Percentiles rank a stretch among this genome's conserved stretches.
Conservation (phyloP, 73 alveolate genomes). For the Uronychia binucleata region DNA sequence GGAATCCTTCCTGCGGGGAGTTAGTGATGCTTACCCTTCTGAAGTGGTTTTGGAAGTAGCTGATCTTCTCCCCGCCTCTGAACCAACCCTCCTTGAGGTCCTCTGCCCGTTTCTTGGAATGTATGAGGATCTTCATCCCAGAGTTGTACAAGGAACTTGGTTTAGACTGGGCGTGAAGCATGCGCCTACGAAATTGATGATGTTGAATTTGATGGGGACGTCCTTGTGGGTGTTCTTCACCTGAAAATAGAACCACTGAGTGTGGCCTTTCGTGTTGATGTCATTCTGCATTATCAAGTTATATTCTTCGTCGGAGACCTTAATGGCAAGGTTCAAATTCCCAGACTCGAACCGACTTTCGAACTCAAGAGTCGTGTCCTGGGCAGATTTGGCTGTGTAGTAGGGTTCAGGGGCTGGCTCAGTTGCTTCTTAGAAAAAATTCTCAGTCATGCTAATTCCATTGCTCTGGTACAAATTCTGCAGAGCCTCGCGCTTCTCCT, state of each 20-base stretch:
- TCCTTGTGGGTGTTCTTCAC: slow-evolving; percentile 61
- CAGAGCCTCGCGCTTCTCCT: not conserved
- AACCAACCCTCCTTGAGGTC: slow-evolving; percentile 63
- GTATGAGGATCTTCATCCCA: slow-evolving; percentile 90
- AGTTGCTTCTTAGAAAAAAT: not conserved
- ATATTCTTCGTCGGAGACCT: slow-evolving; percentile 71
- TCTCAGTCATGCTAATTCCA: not conserved
- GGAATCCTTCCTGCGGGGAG: not conserved
- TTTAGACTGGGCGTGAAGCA: slow-evolving; percentile 48
- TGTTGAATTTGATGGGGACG: slow-evolving; percentile 64
- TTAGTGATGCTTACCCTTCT: slow-evolving; percentile 30
- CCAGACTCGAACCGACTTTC: slow-evolving; percentile 93
- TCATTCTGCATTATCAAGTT: slow-evolving; percentile 78
- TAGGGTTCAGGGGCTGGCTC: slow-evolving; percentile 39
- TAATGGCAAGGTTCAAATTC: slow-evolving; percentile 58
- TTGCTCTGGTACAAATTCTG: not conserved
- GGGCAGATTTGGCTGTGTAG: slow-evolving; percentile 58
- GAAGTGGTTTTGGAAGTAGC: slow-evolving; percentile 55
- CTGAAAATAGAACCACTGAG: slow-evolving; percentile 87
- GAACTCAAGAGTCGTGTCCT: slow-evolving; percentile 80
- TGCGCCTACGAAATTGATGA: slow-evolving; percentile 50
- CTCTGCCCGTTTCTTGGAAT: slow-evolving; percentile 60
- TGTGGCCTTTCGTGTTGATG: slow-evolving; percentile 86
- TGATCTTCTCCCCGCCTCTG: slow-evolving; percentile 55
- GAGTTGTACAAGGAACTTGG: slow-evolving; percentile 81